Conservation (phyloP, 73 alveolate genomes). For the Paramecium sonneborni region DNA sequence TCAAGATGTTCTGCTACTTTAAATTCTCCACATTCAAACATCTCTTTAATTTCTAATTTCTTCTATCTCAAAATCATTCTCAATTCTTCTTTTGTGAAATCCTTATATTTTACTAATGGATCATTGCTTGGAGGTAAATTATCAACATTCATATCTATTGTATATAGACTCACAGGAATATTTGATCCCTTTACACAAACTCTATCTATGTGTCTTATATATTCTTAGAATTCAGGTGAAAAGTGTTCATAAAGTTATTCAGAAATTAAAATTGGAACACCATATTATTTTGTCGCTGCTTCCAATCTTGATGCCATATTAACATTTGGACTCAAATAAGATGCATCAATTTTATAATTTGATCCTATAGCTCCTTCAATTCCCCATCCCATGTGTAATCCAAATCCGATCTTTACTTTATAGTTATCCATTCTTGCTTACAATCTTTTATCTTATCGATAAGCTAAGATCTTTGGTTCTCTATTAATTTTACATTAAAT, state of each 20-base stretch:
- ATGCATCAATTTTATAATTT: constrained; percentile 72
- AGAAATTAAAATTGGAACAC: constrained; percentile 70
- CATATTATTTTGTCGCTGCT: constrained; percentile 75
- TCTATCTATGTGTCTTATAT: constrained; percentile 61
- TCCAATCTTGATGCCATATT: constrained; percentile 73
- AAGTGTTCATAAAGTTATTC: constrained; percentile 59
- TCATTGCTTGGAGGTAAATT: constrained; percentile 62
- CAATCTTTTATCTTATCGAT: constrained; percentile 54
- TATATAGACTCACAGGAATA: constrained; percentile 49
- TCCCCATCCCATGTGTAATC: constrained; percentile 76
- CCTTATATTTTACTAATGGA: constrained; percentile 27
- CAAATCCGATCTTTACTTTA: constrained; percentile 72
- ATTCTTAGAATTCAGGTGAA: constrained; percentile 46
- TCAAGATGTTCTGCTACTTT: constrained; percentile 2
- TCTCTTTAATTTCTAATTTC: constrained; percentile 30
- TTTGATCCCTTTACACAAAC: constrained; percentile 59
- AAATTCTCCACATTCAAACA: constrained; percentile 7
- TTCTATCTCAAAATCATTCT: constrained; percentile 33
- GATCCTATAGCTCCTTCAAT: constrained; percentile 79
- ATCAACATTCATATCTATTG: constrained; percentile 61
- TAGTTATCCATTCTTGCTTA: constrained; percentile 63
- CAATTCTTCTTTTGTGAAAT: constrained; percentile 34
- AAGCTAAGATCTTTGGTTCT: constrained; percentile 73
- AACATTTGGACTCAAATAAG: constrained; percentile 74
- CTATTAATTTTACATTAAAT: constrained; percentile 83